Conservation (phyloP, 257 asterid species). For the Nicotiana noctiflora region DNA sequence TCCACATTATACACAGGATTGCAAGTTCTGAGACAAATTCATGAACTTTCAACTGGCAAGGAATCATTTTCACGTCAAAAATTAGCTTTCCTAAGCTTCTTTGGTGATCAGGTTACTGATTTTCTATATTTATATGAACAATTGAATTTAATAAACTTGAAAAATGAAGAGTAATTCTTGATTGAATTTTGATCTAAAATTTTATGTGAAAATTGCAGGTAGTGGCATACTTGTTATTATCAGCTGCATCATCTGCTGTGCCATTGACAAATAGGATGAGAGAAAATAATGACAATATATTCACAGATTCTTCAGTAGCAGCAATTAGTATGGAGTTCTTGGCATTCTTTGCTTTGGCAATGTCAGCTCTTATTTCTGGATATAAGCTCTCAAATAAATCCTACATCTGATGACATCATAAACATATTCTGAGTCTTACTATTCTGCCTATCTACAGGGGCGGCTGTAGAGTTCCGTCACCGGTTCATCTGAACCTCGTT, state of each 20-base stretch:
- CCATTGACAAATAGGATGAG: constrained; percentile 82
- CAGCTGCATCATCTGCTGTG: constrained; percentile 88
- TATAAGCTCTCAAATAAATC: constrained; percentile 66
- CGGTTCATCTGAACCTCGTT: too few relatives aligned
- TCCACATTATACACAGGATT: constrained; percentile 68
- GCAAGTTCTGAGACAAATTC: constrained; percentile 50
- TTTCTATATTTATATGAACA: not conserved
- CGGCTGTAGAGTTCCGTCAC: too few relatives aligned
- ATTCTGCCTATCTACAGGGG: too few relatives aligned
- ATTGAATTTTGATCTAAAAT: too few relatives aligned
- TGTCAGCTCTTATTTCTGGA: constrained; percentile 81
- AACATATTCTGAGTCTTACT: not conserved
- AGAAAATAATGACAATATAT: constrained; percentile 66
- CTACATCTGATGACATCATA: constrained; percentile 44
- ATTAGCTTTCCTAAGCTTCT: constrained; percentile 37
- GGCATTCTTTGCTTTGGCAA: constrained; percentile 64
- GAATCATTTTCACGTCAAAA: constrained; percentile 27
- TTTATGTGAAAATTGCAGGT: constrained; percentile 34
- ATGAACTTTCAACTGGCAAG: constrained; percentile 37
- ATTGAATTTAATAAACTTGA: not conserved
- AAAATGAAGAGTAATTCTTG: too few relatives aligned
- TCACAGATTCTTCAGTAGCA: constrained; percentile 83
- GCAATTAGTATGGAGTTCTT: constrained; percentile 81
- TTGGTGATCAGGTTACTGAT: constrained; percentile 73
- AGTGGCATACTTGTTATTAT: constrained; percentile 65